Conservation (phyloP, 768 basidiomycete genomes). For the Tricholoma flavovirens region DNA sequence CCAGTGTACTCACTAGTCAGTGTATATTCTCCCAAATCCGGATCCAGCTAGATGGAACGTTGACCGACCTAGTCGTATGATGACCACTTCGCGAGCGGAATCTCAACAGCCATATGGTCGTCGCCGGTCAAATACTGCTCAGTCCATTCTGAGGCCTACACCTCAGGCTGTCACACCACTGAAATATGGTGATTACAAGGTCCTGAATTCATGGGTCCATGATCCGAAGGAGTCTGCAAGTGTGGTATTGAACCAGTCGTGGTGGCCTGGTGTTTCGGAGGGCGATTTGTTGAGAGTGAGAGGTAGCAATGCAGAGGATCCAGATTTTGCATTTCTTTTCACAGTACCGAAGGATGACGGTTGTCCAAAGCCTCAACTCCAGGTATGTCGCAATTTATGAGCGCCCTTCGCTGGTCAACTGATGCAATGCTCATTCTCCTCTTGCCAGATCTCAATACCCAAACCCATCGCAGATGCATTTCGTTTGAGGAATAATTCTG, state of each 20-base stretch:
- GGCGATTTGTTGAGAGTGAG: slow-evolving; percentile 66
- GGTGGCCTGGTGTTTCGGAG: slow-evolving; percentile 74
- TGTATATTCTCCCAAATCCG: background rate
- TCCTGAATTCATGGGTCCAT: slow-evolving; percentile 71
- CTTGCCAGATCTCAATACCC: slow-evolving; percentile 64
- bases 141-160: slow-evolving; percentile 52
- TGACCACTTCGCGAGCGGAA: slow-evolving; percentile 60
- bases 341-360: slow-evolving; percentile 61
- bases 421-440: background rate
- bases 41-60: background rate
- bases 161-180: slow-evolving; percentile 41
- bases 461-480: slow-evolving; percentile 69
- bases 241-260: slow-evolving; percentile 66
- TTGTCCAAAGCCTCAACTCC: slow-evolving; percentile 55
- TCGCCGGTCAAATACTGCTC: slow-evolving; percentile 70
- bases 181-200: slow-evolving; percentile 55
- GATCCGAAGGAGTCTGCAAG: slow-evolving; percentile 53
- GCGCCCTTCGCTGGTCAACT: background rate
- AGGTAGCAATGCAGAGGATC: slow-evolving; percentile 34
- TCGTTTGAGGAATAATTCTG: slow-evolving; percentile 62
- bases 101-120: slow-evolving; percentile 56
- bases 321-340: slow-evolving; percentile 50
- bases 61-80: slow-evolving; percentile 15
- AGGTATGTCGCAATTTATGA: slow-evolving; percentile 32
- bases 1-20: background rate